Evolutionary conservation across 768 basidiomycete genomes (phyloP), one percentile per base, ranked within the genome.

Genomic region (Filobasidium floriforme): DNA sequence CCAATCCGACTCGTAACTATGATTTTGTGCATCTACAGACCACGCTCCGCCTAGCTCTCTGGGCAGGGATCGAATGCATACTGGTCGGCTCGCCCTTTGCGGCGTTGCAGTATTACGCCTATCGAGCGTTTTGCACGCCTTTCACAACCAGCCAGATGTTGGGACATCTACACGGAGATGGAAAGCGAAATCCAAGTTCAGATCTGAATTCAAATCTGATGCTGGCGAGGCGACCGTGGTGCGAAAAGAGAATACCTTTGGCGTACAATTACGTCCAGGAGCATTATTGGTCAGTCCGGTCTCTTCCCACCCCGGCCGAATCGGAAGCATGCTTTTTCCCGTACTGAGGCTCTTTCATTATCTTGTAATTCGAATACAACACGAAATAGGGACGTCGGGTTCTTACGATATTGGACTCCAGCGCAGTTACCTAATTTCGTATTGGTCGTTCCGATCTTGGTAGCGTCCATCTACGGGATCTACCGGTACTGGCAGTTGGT

Each of bases 341-440:
- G 32, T 37, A 9, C 32, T 37, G 32, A 37, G 32, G 32, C 32
- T 37, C 3, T 37, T 4, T 9, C 9, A 37, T 37, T 9, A 37
- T 9, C n/a, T n/a, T n/a, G n/a, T n/a, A n/a, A n/a, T n/a, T n/a
- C n/a, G n/a, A n/a, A n/a, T n/a, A n/a, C n/a, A n/a, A n/a, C n/a
- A n/a, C n/a, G n/a, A n/a, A n/a, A 15, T 66, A 82, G 80, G 96
- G 82, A 88, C 74, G 80, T 83, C 66, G 92, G 93, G 18, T 85
- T 93, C 69, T 77, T 99, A 68, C 84, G 82, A 1, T 98, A 98
- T 78, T 99, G 90, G 90, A 87, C 87, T 0, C 68, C 80, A 26
- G 79, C 83, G 37, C 93, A 99, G 77, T 71, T 91, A 1, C 96
- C 96, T 55, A 96, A 97, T 78, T 89, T 97, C 74, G 69, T 90